Conservation (phyloP, 1,139 yeast species). For the Suhomyces choctaworum region DNA sequence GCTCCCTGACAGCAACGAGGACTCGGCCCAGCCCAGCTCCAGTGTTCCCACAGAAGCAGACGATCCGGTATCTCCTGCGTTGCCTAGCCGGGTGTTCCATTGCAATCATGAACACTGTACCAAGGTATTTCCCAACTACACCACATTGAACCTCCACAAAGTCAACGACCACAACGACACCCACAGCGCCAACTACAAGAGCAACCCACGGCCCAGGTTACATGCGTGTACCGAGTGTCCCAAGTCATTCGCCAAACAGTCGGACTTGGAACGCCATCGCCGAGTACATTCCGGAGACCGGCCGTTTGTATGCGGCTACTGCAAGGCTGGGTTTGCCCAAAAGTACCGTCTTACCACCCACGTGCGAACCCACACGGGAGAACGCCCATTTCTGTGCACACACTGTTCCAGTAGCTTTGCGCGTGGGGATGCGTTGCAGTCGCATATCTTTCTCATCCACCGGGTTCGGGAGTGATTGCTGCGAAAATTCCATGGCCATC, state of each 20-base stretch:
- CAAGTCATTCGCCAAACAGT: slow-evolving; percentile 23
- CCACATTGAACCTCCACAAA: slow-evolving; percentile 14
- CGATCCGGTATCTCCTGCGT: too few species aligned
- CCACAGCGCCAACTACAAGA: not conserved
- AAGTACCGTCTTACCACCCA: slow-evolving; percentile 30
- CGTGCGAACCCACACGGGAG: slow-evolving; percentile 28
- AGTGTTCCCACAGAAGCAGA: too few species aligned
- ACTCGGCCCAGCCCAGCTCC: too few species aligned
- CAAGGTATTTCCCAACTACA: slow-evolving; percentile 15
- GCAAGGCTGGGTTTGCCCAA: slow-evolving; percentile 27
- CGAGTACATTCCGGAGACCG: slow-evolving; percentile 31
- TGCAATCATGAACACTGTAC: slow-evolving; percentile 15
- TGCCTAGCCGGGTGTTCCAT: slow-evolving; percentile 18
- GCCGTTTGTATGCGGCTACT: slow-evolving; percentile 25
- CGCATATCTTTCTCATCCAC: slow-evolving; percentile 24
- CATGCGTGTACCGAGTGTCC: slow-evolving; percentile 24
- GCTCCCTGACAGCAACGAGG: too few species aligned
- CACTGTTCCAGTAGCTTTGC: slow-evolving; percentile 29
- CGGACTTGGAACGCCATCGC: slow-evolving; percentile 27
- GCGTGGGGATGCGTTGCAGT: slow-evolving; percentile 30
- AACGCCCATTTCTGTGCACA: slow-evolving; percentile 27
- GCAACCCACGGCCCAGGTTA: not conserved
- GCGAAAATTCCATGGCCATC: too few species aligned
- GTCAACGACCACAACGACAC: slow-evolving; percentile 10
- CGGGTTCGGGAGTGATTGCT: too few species aligned